Percentiles rank a stretch among this genome's conserved stretches.
Conservation (phyloP, 352 stramenopile genomes). For the Globisporangium cederbergense region DNA sequence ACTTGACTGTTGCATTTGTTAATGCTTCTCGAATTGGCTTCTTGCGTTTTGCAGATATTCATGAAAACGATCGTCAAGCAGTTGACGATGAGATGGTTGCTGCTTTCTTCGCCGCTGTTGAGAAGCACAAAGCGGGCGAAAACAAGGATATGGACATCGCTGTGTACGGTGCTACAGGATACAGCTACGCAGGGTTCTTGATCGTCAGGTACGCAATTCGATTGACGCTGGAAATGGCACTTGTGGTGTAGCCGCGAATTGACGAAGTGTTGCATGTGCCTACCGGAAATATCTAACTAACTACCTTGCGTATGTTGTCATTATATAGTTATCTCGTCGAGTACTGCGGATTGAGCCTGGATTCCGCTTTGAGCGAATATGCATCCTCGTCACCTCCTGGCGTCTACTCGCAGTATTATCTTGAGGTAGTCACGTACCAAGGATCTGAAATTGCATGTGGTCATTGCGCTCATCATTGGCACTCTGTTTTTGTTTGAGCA, state of each 20-base stretch:
- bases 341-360: slow-evolving; percentile 51
- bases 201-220: slow-evolving; percentile 51
- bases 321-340: slow-evolving; percentile 67
- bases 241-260: background rate
- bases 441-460: background rate
- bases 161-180: slow-evolving; percentile 58
- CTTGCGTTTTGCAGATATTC: slow-evolving; percentile 14
- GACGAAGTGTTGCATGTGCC: background rate
- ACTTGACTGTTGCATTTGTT: background rate
- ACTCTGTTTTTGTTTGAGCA: slow-evolving; percentile 14
- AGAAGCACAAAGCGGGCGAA: slow-evolving; percentile 53
- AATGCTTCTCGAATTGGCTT: slow-evolving; percentile 3
- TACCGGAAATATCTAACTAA: background rate
- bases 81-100: slow-evolving; percentile 51
- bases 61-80: slow-evolving; percentile 30
- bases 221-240: background rate
- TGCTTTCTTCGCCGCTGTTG: slow-evolving; percentile 57
- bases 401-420: slow-evolving; percentile 61
- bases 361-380: slow-evolving; percentile 68
- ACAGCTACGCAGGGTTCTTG: slow-evolving; percentile 76
- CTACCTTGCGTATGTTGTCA: slow-evolving; percentile 7
- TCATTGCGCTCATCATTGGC: slow-evolving; percentile 4
- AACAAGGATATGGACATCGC: slow-evolving; percentile 77
- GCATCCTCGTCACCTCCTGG: slow-evolving; percentile 45
- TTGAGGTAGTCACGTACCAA: slow-evolving; percentile 44